Conservation (phyloP, 1,284 basidiomycete species). For the Moniliophthora roreri region DNA sequence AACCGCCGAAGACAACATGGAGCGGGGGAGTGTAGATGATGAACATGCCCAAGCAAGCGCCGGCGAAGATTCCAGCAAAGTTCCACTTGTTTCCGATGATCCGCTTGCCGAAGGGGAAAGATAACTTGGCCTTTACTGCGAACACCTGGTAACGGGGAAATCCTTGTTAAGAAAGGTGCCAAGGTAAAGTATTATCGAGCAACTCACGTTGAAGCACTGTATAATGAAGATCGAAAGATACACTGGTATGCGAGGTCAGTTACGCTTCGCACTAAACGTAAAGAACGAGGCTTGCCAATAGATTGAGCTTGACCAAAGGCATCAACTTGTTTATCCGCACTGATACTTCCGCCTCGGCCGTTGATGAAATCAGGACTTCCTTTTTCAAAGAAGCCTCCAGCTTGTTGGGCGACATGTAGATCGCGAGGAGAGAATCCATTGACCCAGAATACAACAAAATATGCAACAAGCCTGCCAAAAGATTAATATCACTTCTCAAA, state of each 20-base stretch:
- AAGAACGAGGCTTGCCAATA: conserved; percentile 39
- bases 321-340: conserved; percentile 50
- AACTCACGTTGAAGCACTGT: conserved; percentile 66
- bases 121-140: conserved; percentile 65
- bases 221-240: conserved; percentile 67
- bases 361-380: conserved; percentile 57
- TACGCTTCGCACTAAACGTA: conserved; percentile 1
- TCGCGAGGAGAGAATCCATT: conserved; percentile 61
- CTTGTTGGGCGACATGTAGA: conserved; percentile 48
- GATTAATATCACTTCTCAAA: too few species aligned
- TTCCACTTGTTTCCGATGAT: conserved; percentile 63
- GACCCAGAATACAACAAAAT: conserved; percentile 67
- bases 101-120: conserved; percentile 59
- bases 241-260: conserved; percentile 27
- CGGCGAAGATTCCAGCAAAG: conserved; percentile 62
- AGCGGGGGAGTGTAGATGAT: conserved; percentile 69
- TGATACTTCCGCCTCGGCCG: conserved; percentile 44
- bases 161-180: neutral
- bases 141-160: conserved; percentile 43
- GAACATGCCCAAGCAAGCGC: conserved; percentile 64
- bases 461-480: conserved; percentile 55
- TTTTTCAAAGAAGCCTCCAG: conserved; percentile 46
- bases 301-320: conserved; percentile 62
- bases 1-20: conserved; percentile 66
- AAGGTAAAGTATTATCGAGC: neutral